Conservation (phyloP, 73 alveolate genomes). For the Paraurostyla sp. region DNA sequence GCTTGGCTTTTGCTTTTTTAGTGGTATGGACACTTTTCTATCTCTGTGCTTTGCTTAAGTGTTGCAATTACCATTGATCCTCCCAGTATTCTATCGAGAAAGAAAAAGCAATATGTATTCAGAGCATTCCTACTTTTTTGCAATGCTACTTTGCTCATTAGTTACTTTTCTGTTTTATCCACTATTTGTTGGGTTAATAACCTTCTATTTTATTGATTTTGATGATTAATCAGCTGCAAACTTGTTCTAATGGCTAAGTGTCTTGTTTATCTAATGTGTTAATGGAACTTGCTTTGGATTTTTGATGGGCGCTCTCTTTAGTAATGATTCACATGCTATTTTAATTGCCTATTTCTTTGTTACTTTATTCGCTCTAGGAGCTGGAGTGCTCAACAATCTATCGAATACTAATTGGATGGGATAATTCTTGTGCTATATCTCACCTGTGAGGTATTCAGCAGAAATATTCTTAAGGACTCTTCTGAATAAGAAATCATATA, state of each 20-base stretch:
- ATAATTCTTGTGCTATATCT: conserved; percentile 6
- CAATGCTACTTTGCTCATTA: not conserved
- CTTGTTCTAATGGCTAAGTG: conserved; percentile 20
- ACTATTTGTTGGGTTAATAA: not conserved
- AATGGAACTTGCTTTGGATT: conserved; percentile 45
- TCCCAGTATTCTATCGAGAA: conserved; percentile 55
- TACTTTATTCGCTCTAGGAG: conserved; percentile 8
- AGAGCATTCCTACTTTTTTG: conserved; percentile 31
- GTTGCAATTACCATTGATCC: conserved; percentile 14
- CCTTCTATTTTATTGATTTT: not conserved
- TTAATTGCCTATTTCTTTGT: not conserved
- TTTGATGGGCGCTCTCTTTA: conserved; percentile 41
- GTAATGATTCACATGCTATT: not conserved
- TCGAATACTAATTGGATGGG: not conserved
- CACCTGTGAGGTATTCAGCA: conserved; percentile 19
- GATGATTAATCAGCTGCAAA: conserved; percentile 25
- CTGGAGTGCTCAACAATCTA: not conserved
- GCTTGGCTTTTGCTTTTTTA: conserved; percentile 42
- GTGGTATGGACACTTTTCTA: conserved; percentile 3
- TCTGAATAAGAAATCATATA: not conserved
- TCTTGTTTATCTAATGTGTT: not conserved
- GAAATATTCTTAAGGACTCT: conserved; percentile 27
- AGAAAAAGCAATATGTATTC: conserved; percentile 30
- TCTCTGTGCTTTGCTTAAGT: conserved; percentile 21
- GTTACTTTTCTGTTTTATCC: not conserved